A percentile compares a stretch with the other conserved stretches of the same genome.
Conservation (phyloP, 768 basidiomycete genomes). For the Lactarius deliciosus region DNA sequence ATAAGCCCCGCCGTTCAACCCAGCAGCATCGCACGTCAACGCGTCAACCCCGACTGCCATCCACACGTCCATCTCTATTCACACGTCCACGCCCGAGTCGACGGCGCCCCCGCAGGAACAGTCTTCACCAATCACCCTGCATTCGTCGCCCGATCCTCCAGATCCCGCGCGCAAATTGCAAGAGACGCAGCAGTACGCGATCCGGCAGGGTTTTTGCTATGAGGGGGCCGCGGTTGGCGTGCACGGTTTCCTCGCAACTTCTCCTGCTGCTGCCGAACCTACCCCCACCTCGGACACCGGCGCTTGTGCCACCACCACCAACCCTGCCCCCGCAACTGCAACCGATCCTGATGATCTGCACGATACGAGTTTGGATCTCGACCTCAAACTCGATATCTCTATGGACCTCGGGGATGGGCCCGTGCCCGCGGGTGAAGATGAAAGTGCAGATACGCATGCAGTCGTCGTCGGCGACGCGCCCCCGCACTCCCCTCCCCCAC, state of each 20-base stretch:
- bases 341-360: background rate
- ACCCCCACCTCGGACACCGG: background rate
- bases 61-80: too few species aligned
- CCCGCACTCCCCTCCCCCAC: background rate
- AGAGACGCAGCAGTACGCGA: background rate
- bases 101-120: background rate
- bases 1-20: too few species aligned
- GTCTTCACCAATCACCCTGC: conserved; percentile 2
- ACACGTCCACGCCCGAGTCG: background rate
- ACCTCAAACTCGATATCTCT: conserved; percentile 1
- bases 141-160: background rate
- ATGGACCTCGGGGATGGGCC: conserved; percentile 4
- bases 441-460: too few species aligned
- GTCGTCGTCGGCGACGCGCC: background rate
- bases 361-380: background rate
- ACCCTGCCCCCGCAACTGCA: too few species aligned
- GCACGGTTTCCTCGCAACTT: conserved; percentile 23
- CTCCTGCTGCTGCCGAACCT: background rate
- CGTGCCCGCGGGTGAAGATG: too few species aligned
- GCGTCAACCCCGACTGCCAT: too few species aligned
- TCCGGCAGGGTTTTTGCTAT: conserved; percentile 20
- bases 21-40: too few species aligned
- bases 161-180: background rate
- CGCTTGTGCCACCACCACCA: background rate
- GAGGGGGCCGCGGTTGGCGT: conserved; percentile 22